Evolutionary conservation across 2,329 filamentous ascomycete genomes (phyloP).

Genomic region (Nectriaceae sp.): DNA sequence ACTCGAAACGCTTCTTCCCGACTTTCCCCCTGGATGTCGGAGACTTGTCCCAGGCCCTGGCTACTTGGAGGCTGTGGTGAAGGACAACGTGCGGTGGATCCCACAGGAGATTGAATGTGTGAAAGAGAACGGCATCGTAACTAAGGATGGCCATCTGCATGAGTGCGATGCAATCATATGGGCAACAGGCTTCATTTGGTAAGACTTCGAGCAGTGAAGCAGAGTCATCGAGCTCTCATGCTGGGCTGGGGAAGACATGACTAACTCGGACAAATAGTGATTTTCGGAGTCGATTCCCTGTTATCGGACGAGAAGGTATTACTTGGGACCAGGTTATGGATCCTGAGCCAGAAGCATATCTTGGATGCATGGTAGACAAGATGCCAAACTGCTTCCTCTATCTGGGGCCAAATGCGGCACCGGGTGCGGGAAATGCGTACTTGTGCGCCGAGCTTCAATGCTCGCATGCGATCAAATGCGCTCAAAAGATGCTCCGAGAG

Average conservation of each 20-base stretch:
- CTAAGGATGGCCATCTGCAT: neutral
- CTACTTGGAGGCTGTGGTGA: neutral
- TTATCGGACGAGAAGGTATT: neutral
- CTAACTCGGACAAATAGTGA: neutral
- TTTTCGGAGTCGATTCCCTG: neutral
- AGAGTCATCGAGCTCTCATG: too few relatives aligned
- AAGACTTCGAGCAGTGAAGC: too few relatives aligned
- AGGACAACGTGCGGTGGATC: neutral
- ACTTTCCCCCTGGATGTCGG: neutral
- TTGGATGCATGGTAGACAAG: slow-evolving; percentile 2
- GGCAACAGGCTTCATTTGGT: neutral
- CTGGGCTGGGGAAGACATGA: too few relatives aligned
- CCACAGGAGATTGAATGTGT: neutral
- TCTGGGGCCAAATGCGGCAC: neutral
- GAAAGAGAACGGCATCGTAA: neutral
- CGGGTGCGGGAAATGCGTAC: neutral
- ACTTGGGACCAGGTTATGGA: slow-evolving; percentile 1
- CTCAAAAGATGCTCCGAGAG: slow-evolving; percentile 2
- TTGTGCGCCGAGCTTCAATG: slow-evolving; percentile 1
- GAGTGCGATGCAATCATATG: slow-evolving; percentile 1
- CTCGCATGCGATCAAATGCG: neutral
- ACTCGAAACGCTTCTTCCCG: neutral
- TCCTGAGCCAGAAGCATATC: slow-evolving; percentile 3
- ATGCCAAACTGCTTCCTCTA: slow-evolving; percentile 3
- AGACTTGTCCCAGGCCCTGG: neutral